Conservation (phyloP, 1,284 basidiomycete genomes). For the Malassezia slooffiae region DNA sequence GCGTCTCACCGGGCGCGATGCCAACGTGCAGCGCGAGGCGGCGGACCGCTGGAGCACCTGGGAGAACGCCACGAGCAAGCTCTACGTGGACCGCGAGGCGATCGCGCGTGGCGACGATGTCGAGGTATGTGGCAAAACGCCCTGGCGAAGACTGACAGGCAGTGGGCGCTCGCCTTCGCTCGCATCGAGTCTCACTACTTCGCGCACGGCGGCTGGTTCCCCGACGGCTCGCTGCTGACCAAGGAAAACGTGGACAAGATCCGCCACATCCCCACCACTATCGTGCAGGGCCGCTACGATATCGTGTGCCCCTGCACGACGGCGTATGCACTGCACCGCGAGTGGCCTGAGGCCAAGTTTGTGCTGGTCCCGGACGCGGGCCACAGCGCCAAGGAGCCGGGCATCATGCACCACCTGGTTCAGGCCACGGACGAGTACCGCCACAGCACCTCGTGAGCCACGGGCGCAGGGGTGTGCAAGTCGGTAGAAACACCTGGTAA, state of each 20-base stretch:
- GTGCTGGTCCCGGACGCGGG: conserved; percentile 74
- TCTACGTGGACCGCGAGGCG: conserved; percentile 32
- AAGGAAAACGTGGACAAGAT: conserved; percentile 79
- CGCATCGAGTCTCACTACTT: conserved; percentile 89
- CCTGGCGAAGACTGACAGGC: conserved; percentile 24
- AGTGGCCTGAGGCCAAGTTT: conserved; percentile 24
- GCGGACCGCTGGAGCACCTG: conserved; percentile 63
- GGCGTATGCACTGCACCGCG: conserved; percentile 42
- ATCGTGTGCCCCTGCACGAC: conserved; percentile 27
- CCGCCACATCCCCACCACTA: conserved; percentile 55
- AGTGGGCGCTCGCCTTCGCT: conserved; percentile 57
- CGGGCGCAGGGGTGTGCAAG: too few relatives aligned
- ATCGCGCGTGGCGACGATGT: conserved; percentile 17
- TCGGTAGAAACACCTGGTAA: too few relatives aligned
- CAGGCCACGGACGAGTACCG: conserved; percentile 51
- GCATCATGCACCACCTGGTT: conserved; percentile 62
- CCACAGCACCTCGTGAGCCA: too few relatives aligned
- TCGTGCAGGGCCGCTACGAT: conserved; percentile 61
- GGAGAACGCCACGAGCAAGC: conserved; percentile 39
- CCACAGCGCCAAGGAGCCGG: conserved; percentile 70
- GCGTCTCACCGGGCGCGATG: conserved; percentile 65
- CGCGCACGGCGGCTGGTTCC: conserved; percentile 65
- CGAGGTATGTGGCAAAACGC: conserved; percentile 16
- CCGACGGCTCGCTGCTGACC: conserved; percentile 75
- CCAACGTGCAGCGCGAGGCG: conserved; percentile 58